A percentile compares a stretch with the other conserved stretches of the same genome.
These are phyloP conservation scores for Clonostachys sp. DNA, from an alignment of 2,329 filamentous ascomycete species.

Conservation along the genomic window DNA sequence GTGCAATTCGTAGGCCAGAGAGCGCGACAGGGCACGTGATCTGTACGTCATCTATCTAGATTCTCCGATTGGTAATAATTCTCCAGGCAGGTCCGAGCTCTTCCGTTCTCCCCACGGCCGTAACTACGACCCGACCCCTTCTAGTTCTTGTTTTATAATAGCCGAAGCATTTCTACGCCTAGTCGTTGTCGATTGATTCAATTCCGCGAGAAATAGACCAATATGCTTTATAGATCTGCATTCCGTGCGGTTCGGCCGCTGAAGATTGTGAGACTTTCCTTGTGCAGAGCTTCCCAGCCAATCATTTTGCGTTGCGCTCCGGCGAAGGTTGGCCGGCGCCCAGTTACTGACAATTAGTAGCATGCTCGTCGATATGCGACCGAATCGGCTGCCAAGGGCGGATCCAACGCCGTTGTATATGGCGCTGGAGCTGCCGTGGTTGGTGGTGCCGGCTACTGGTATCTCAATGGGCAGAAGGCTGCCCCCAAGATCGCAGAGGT, in stretches of 20 bases:
- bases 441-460: conserved; percentile 55
- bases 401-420: conserved; percentile 57
- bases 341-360: conserved; percentile 17
- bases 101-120: no score
- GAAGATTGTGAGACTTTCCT: conserved; percentile 49
- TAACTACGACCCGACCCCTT: no score
- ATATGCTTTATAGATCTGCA: conserved; percentile 39
- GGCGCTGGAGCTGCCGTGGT: conserved; percentile 54
- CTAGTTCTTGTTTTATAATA: no score
- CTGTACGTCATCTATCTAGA: no score
- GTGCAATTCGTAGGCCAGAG: no score
- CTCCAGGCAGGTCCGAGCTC: no score
- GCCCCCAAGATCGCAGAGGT: conserved; percentile 30
- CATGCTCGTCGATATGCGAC: conserved; percentile 65
- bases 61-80: no score
- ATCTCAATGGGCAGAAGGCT: conserved; percentile 43
- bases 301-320: not conserved
- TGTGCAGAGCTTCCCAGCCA: conserved; percentile 2
- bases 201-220: not conserved
- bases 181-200: no score
- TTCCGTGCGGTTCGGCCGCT: conserved; percentile 62
- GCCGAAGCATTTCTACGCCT: no score
- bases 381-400: conserved; percentile 43
- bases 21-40: no score
- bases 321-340: no score